These are phyloP conservation scores for Coniochaeta ligniaria DNA, from an alignment of 2,329 filamentous ascomycete species.

Conservation along the genomic window DNA sequence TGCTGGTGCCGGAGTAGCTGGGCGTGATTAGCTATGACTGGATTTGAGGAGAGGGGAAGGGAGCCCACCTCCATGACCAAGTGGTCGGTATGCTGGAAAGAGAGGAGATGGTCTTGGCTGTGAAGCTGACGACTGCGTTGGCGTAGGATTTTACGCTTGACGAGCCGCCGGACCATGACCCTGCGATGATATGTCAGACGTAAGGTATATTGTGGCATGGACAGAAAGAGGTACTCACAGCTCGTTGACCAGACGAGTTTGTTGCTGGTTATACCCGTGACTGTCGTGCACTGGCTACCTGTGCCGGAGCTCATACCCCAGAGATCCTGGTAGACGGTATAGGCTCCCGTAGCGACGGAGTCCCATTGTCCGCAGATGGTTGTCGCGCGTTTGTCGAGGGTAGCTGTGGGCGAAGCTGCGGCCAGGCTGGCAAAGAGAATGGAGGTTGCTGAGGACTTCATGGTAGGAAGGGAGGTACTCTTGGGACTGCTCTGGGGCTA, in stretches of 20 bases:
- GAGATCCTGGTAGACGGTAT: constrained; percentile 45
- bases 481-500: not conserved
- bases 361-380: constrained; percentile 10
- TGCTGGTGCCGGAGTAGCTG: constrained; percentile 24
- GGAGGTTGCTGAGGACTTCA: constrained; percentile 4
- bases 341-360: constrained; percentile 21
- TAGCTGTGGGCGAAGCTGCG: constrained; percentile 3
- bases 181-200: not conserved
- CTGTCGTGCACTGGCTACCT: constrained; percentile 34
- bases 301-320: constrained; percentile 33
- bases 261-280: constrained; percentile 25
- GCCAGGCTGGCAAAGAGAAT: constrained; percentile 6
- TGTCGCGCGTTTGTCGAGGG: constrained; percentile 4
- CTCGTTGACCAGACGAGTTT: constrained; percentile 33
- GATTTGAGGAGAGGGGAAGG: not conserved
- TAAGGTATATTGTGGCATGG: too few species aligned
- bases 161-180: constrained; percentile 32
- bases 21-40: not conserved
- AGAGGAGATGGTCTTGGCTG: constrained; percentile 23
- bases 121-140: constrained; percentile 29
- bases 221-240: constrained; percentile 8
- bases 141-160: constrained; percentile 38
- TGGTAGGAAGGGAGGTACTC: not conserved
- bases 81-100: constrained; percentile 27
- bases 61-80: constrained; percentile 29